Evolutionary conservation across 257 asterid species (phyloP).

Genomic region (Dorcoceras hygrometricum): DNA sequence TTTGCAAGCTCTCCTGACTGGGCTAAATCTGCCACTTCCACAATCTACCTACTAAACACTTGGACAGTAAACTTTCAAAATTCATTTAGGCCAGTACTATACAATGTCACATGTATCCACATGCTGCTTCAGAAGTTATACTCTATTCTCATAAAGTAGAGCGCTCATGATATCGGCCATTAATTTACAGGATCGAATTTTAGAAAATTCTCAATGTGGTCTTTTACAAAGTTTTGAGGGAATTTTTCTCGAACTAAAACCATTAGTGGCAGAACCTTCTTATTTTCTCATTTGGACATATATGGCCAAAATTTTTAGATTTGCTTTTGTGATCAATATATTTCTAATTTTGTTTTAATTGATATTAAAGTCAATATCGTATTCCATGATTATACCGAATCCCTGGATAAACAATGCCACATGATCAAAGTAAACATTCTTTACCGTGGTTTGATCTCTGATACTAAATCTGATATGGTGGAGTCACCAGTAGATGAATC

Average conservation of each 20-base stretch:
- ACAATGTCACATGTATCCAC: neutral
- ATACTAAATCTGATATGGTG: constrained; percentile 67
- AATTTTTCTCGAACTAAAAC: constrained; percentile 13
- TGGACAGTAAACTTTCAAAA: neutral
- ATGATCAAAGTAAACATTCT: constrained; percentile 18
- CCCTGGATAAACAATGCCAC: constrained; percentile 14
- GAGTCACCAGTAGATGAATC: constrained; percentile 55
- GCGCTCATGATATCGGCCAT: neutral
- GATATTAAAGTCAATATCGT: constrained; percentile 14
- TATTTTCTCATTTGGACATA: constrained; percentile 6
- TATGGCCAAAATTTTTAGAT: neutral
- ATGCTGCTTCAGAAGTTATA: neutral
- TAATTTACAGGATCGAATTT: neutral
- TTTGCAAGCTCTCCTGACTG: neutral
- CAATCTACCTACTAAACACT: neutral
- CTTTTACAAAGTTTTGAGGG: neutral
- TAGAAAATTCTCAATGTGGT: neutral
- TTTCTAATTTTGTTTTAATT: constrained; percentile 11
- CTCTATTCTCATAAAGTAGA: neutral
- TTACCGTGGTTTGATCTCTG: constrained; percentile 97
- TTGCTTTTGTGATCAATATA: constrained; percentile 4
- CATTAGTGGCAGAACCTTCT: constrained; percentile 12
- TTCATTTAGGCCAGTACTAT: neutral
- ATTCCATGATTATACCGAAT: constrained; percentile 11
- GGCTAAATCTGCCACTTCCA: neutral